Base-by-base conservation (phyloP, 1,139 yeast genomes). In the Ogataea hybrid region DNA sequence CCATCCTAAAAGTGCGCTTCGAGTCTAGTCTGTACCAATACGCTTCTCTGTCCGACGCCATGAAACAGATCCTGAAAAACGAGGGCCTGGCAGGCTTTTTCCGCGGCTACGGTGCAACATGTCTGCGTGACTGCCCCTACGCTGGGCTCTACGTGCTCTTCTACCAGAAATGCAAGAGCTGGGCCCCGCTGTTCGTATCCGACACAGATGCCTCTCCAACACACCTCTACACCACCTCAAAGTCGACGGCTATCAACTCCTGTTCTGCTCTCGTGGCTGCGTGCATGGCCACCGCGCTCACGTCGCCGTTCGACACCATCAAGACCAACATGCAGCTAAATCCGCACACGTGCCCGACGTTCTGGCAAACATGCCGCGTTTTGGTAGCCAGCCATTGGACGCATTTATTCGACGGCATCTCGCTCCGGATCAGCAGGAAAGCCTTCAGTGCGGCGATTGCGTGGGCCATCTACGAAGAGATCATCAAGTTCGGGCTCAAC, bases 391-490 rank as follows among this genome's bases (percentile, higher is more conserved):
- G 88, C 29, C 84, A 88, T 1, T 48, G 74, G 11, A 53, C 65
- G 22, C 77, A 83, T 41, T 68, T 92, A 41, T 89, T 92, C 61
- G 81, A 88, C 59, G 98, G 98, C 0, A 67, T 92, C 32, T 78
- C 90, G 33, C 70, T 92, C 51, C 70, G 98, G 48, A 71, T 92
- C 42, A 73, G 86, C 3, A 73, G 98, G 54, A 92, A 92, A 63
- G 96, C 95, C 0, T 64, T 87, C 45, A 84, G 95, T 62, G 92
- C 97, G 0, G 97, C 96, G 2, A 89, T 92, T 46, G 89, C 96
- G 40, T 92, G 98, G 98, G 87, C 96, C 51, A 83, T 92, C 23
- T 92, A 90, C 59, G 98, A 90, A 63, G 97, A 92, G 60, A 65
- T 88, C 47, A 76, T 88, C 30, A 81, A 79, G 51, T 50, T 57